phyloP scores from a whole-genome alignment of 2,329 filamentous ascomycete species.

The Emmonsiellopsis sp. region DNA sequence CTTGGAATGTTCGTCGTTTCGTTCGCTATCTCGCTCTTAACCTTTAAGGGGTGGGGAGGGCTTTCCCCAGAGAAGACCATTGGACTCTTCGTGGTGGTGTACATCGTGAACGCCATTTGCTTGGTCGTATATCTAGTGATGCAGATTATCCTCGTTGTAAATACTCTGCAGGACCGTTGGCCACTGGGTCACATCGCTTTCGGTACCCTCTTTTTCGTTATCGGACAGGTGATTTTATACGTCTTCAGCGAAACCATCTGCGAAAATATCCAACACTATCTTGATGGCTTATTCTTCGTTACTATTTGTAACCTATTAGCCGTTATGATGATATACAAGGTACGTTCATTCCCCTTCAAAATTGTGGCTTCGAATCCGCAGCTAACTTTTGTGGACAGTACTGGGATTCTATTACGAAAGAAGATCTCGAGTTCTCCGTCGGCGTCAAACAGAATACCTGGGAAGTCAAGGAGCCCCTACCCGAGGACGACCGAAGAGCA shows the following conservation, averaged over 20 bases:
- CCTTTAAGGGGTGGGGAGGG: slow-evolving; percentile 86
- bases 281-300: slow-evolving; percentile 90
- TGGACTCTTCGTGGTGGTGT: slow-evolving; percentile 83
- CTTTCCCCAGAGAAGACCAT: slow-evolving; percentile 76
- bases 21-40: slow-evolving; percentile 79
- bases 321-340: slow-evolving; percentile 99
- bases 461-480: slow-evolving; percentile 88
- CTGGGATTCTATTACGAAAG: slow-evolving; percentile 98
- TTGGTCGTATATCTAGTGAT: slow-evolving; percentile 76
- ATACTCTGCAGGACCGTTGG: slow-evolving; percentile 92
- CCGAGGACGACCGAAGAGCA: slow-evolving; percentile 66
- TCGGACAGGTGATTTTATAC: slow-evolving; percentile 88
- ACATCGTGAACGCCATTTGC: slow-evolving; percentile 81
- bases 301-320: slow-evolving; percentile 87
- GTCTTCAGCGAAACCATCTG: slow-evolving; percentile 82
- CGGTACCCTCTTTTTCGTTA: slow-evolving; percentile 81
- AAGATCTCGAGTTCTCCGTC: slow-evolving; percentile 96
- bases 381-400: slow-evolving; percentile 52
- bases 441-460: slow-evolving; percentile 93
- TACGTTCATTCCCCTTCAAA: slow-evolving; percentile 25
- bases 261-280: slow-evolving; percentile 73
- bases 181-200: slow-evolving; percentile 86
- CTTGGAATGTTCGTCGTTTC: slow-evolving; percentile 74
- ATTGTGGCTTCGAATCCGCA: slow-evolving; percentile 3
- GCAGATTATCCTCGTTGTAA: slow-evolving; percentile 78